These are phyloP conservation scores for Echites panduratus DNA, from an alignment of 257 asterid genomes.

Conservation along the genomic window DNA sequence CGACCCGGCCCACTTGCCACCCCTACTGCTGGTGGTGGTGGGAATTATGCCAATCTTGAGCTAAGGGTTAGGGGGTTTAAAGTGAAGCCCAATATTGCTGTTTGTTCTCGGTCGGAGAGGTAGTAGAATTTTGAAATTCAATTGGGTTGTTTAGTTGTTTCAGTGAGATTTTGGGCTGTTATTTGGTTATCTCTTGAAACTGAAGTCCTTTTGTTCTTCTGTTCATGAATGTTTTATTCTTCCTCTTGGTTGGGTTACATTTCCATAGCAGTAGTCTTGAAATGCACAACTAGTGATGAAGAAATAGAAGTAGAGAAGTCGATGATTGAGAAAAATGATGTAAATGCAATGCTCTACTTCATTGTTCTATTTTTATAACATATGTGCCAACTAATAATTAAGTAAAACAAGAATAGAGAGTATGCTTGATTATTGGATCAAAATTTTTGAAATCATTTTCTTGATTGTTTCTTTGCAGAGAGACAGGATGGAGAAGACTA, in stretches of 20 bases:
- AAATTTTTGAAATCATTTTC: neutral
- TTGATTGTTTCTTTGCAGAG: slow-evolving; percentile 34
- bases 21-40: slow-evolving; percentile 67
- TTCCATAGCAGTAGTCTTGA: slow-evolving; percentile 51
- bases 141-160: neutral
- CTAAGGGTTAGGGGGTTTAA: slow-evolving; percentile 35
- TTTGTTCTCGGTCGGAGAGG: slow-evolving; percentile 39
- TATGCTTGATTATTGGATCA: neutral
- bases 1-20: no score
- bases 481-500: slow-evolving; percentile 91
- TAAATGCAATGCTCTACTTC: slow-evolving; percentile 25
- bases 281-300: slow-evolving; percentile 68
- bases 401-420: neutral
- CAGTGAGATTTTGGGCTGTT: neutral
- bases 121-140: slow-evolving; percentile 17
- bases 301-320: slow-evolving; percentile 89
- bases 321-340: slow-evolving; percentile 63
- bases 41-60: slow-evolving; percentile 54
- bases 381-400: neutral
- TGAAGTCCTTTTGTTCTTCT: neutral
- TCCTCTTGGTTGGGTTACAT: slow-evolving; percentile 9
- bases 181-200: neutral
- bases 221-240: neutral
- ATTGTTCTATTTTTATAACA: no score
- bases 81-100: slow-evolving; percentile 27